phyloP scores from a whole-genome alignment of 228 moss, liverwort and hornwort genomes.

The Sphagnum magellanicum region DNA sequence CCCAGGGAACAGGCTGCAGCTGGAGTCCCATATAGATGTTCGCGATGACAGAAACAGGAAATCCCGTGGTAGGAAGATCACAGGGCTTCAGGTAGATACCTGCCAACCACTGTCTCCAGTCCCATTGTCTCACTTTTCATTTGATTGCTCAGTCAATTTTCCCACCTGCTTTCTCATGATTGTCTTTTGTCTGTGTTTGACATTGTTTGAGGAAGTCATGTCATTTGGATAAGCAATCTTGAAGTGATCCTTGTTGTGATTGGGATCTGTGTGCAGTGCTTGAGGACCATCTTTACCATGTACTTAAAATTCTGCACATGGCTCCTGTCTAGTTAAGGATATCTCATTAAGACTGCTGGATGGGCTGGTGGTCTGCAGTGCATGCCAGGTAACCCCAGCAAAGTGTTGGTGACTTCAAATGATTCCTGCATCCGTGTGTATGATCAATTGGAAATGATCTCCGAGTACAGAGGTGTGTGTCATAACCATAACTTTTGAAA shows the following conservation, averaged over 20 bases:
- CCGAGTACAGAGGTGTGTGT: conserved; percentile 73
- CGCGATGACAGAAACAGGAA: conserved; percentile 67
- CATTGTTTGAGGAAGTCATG: too few species aligned
- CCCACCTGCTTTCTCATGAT: too few species aligned
- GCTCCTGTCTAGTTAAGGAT: not conserved
- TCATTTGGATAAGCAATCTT: too few species aligned
- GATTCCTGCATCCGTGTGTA: conserved; percentile 92
- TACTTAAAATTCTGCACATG: too few species aligned
- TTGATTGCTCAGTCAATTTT: too few species aligned
- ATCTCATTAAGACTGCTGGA: not conserved
- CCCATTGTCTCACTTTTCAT: not conserved
- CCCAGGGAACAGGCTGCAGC: conserved; percentile 68
- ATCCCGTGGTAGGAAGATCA: conserved; percentile 79
- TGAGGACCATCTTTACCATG: too few species aligned
- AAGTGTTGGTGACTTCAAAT: conserved; percentile 87
- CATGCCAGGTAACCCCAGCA: conserved; percentile 85
- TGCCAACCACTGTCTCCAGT: not conserved
- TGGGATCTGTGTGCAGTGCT: too few species aligned
- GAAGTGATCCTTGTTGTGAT: too few species aligned
- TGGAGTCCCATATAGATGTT: conserved; percentile 67
- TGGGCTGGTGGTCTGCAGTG: conserved; percentile 39
- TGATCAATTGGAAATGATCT: conserved; percentile 53
- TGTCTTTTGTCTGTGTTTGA: too few species aligned
- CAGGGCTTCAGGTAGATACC: conserved; percentile 77
- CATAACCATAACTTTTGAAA: not conserved